Percentiles rank a stretch among this genome's conserved stretches.
Evolutionary conservation across 495 filamentous ascomycete genomes (phyloP).

Genomic region (Penicillium maclennaniae): DNA sequence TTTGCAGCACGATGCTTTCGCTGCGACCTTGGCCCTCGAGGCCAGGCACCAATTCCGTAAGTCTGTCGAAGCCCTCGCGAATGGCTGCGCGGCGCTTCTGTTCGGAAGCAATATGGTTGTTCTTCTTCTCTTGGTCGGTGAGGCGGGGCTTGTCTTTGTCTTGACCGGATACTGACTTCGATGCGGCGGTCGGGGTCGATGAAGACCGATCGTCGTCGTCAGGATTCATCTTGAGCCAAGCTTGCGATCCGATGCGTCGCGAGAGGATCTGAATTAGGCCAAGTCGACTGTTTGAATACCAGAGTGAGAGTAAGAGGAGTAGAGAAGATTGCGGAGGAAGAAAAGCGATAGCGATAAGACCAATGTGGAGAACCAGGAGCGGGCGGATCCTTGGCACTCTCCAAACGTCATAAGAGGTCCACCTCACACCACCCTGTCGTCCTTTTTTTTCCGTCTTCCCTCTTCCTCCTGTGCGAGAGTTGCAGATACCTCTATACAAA

Average conservation of each 20-base stretch:
- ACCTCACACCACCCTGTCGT: slow-evolving; percentile 8
- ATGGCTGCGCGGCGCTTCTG: slow-evolving; percentile 86
- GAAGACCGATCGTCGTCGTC: slow-evolving; percentile 38
- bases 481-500: neutral
- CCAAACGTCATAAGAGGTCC: slow-evolving; percentile 31
- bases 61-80: slow-evolving; percentile 77
- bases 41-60: slow-evolving; percentile 80
- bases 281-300: neutral
- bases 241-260: slow-evolving; percentile 11
- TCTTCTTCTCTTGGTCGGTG: slow-evolving; percentile 83
- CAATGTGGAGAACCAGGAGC: slow-evolving; percentile 24
- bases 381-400: slow-evolving; percentile 21
- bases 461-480: neutral
- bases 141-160: slow-evolving; percentile 68
- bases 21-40: slow-evolving; percentile 79
- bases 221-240: slow-evolving; percentile 25
- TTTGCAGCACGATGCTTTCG: slow-evolving; percentile 76
- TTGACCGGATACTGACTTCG: slow-evolving; percentile 39
- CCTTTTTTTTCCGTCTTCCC: slow-evolving; percentile 3
- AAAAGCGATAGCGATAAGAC: slow-evolving; percentile 22
- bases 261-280: neutral
- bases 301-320: neutral
- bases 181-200: slow-evolving; percentile 60
- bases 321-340: neutral
- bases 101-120: slow-evolving; percentile 86